Evolutionary conservation across 1,284 basidiomycete genomes (phyloP), one percentile per base, ranked within the genome.

Genomic region (Cryptococcus deneoformans): DNA sequence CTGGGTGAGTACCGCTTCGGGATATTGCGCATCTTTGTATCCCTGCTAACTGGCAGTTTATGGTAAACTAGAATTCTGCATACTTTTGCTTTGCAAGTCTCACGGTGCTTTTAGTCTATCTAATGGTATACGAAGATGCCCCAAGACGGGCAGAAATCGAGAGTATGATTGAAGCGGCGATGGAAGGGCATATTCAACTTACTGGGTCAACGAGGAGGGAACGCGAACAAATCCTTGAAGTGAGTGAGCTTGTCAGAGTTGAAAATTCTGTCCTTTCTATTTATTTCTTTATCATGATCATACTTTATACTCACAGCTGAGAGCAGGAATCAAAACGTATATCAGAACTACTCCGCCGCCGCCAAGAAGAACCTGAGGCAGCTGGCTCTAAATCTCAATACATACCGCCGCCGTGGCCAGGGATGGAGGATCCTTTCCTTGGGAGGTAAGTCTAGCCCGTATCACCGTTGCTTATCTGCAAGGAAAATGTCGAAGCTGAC

Each of bases 81-180:
- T 52, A 52, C 50, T 52, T 52, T 24, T 52, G 50, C 40, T 52
- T 52, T 35, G 50, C 50, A 34, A 52, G 50, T n/a, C 50, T 52
- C 7, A 52, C 50, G 6, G 50, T 52, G 16, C 40, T 52, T 6
- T 36, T 52, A 29, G 50, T 52, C 1, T 52, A 52, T 44, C 50
- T 52, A 14, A 52, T 52, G 50, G 50, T 52, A 29, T 52, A 52
- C n/a, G 50, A 52, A 24, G 50, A 52, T 6, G 50, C 50, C 9
- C 50, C 50, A 5, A 40, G 40, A 38, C 38, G 50, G 12, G 50
- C 40, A 16, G 50, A 52, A 42, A 52, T 52, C 42, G 50, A 52
- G 40, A 52, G 40, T 52, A 52, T 52, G 10, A 52, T 52, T 24
- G 50, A 44, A 42, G 50, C 50, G 6, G 40, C 50, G 3, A 52